These are phyloP conservation scores for Xylariaceae sp. DNA, from an alignment of 2,329 filamentous ascomycete genomes.

Conservation along the genomic window DNA sequence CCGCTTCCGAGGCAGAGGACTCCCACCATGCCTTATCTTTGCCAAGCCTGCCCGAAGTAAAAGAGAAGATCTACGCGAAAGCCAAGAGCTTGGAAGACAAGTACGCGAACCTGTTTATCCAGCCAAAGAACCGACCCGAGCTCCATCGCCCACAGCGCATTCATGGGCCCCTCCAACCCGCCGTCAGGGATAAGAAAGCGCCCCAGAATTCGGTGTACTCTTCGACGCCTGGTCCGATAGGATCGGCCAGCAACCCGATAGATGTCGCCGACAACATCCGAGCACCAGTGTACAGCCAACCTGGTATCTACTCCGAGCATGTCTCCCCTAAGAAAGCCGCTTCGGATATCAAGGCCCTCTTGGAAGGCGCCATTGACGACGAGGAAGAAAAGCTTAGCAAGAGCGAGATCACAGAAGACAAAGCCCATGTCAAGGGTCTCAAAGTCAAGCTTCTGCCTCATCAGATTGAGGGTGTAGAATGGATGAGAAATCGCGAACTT, in stretches of 20 bases:
- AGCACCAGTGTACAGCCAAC: slow-evolving; percentile 33
- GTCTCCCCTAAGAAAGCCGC: slow-evolving; percentile 67
- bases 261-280: slow-evolving; percentile 24
- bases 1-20: slow-evolving; percentile 6
- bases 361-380: slow-evolving; percentile 76
- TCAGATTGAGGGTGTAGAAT: slow-evolving; percentile 87
- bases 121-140: slow-evolving; percentile 51
- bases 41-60: slow-evolving; percentile 25
- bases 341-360: slow-evolving; percentile 72
- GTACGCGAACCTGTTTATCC: slow-evolving; percentile 49
- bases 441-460: slow-evolving; percentile 86
- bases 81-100: slow-evolving; percentile 44
- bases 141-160: slow-evolving; percentile 50
- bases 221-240: slow-evolving; percentile 34
- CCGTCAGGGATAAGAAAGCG: slow-evolving; percentile 43
- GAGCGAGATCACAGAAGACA: slow-evolving; percentile 43
- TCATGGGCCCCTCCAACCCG: slow-evolving; percentile 43
- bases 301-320: slow-evolving; percentile 52
- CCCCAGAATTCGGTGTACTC: slow-evolving; percentile 45
- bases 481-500: slow-evolving; percentile 92
- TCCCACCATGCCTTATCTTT: not conserved
- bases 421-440: slow-evolving; percentile 71
- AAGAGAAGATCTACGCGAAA: slow-evolving; percentile 24
- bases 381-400: slow-evolving; percentile 47
- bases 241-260: slow-evolving; percentile 30